Base-by-base conservation (phyloP, 148 eudicot species). In the Cornus suecica region DNA sequence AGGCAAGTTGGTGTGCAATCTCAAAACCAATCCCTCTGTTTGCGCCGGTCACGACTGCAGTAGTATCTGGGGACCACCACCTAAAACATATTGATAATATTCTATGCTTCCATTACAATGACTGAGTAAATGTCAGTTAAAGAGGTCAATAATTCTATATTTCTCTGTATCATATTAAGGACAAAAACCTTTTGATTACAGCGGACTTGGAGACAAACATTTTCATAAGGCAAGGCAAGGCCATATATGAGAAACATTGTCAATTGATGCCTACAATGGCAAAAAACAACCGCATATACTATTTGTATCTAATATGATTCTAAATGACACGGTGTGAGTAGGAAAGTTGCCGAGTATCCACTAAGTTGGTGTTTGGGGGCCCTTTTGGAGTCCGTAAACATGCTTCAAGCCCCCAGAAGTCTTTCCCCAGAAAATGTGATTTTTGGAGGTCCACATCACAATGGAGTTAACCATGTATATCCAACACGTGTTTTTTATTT, bases 21-120 rank as follows among this genome's bases (percentile, higher is more conserved):
- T 95, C 99, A 84, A 91, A 92, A 7, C 99, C 99, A 64, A 95
- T 95, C 74, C 99, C 99, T 80, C 99, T 85, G 78, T 95, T 95
- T 56, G 97, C 87, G 48, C 99, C 99, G n/a, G 99, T 95, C 81
- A 95, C 99, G 72, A 92, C 90, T 68, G 90, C 97, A 81, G 89
- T 79, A 62, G 94, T 92, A 51, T 85, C 90, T 34, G 83, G 54
- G 51, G 89, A 89, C 99, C 99, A 95, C 99, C 97, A 95, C 86
- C 99, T 94, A 75, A 82, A 69, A 63, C 67, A 66, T 18, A 3
- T 0, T 37, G 48, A 66, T 23, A 26, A 45, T 45, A 13, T 25
- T 18, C 65, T 42, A 64, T 63, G 69, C 56, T 31, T 67, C 42
- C 6, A 71, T 24, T 14, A 23, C 45, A 15, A 58, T 18, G 67